phyloP scores from a whole-genome alignment of 805 yeast genomes.

The Geotrichum ghanense region DNA sequence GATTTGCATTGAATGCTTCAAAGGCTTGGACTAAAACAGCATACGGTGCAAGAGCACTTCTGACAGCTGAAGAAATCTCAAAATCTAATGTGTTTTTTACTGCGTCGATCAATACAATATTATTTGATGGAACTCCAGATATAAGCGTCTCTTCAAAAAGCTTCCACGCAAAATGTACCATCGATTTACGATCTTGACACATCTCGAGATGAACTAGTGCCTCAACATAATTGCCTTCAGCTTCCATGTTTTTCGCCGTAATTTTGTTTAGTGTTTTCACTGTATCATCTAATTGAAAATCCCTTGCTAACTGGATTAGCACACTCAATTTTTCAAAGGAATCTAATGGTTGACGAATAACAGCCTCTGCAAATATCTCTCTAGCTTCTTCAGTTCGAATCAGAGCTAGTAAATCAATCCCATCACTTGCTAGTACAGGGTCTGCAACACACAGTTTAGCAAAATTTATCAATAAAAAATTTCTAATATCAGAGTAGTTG shows the following conservation, averaged over 20 bases:
- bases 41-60: conserved; percentile 23
- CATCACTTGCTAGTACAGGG: conserved; percentile 14
- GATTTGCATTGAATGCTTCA: conserved; percentile 4
- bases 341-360: conserved; percentile 4
- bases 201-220: conserved; percentile 19
- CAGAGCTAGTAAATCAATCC: conserved; percentile 18
- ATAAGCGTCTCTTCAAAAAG: conserved; percentile 18
- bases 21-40: conserved; percentile 19
- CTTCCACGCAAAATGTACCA: conserved; percentile 17
- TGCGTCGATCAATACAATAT: conserved; percentile 6
- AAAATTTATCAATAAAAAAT: conserved; percentile 18
- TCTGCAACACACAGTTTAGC: conserved; percentile 16
- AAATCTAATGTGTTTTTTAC: conserved; percentile 5
- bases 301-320: conserved; percentile 6
- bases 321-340: conserved; percentile 12
- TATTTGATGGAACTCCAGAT: conserved; percentile 8
- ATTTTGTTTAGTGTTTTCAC: conserved; percentile 5
- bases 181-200: conserved; percentile 12
- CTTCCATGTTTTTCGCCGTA: conserved; percentile 9
- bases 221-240: conserved; percentile 9
- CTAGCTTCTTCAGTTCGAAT: conserved; percentile 12
- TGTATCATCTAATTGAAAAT: conserved; percentile 4
- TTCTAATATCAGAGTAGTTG: conserved; percentile 16
- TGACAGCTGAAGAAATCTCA: conserved; percentile 12
- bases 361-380: conserved; percentile 11